Evolutionary conservation across 768 basidiomycete species (phyloP).

Genomic region (Tubosaeta brunneosetosa): DNA sequence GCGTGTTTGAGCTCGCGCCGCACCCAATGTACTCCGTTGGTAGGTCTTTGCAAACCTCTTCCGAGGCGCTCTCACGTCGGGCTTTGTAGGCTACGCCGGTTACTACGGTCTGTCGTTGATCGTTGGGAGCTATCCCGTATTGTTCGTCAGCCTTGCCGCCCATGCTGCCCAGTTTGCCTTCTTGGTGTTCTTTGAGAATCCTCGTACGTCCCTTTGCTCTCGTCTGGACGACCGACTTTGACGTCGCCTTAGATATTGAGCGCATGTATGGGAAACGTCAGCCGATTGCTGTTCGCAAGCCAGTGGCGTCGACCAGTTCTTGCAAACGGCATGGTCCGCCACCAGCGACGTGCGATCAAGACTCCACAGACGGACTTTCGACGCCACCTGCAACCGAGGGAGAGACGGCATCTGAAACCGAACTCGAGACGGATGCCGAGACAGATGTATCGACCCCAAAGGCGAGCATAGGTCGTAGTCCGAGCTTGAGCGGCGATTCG

Average conservation of each 20-base stretch:
- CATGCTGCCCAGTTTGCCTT: constrained; percentile 98
- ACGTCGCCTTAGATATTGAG: constrained; percentile 66
- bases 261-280: constrained; percentile 91
- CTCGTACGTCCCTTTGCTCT: constrained; percentile 56
- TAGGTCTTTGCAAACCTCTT: constrained; percentile 18
- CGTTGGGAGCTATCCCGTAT: constrained; percentile 80
- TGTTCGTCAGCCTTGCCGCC: constrained; percentile 90
- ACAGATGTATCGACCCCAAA: constrained; percentile 30
- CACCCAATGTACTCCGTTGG: constrained; percentile 96
- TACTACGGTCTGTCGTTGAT: constrained; percentile 95
- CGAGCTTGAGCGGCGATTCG: constrained; percentile 5
- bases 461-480: background rate
- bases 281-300: constrained; percentile 80
- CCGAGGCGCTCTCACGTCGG: background rate
- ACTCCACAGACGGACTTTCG: constrained; percentile 33
- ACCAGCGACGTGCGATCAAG: constrained; percentile 14
- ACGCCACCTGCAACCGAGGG: constrained; percentile 69
- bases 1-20: constrained; percentile 91
- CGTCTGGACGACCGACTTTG: background rate
- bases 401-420: constrained; percentile 69
- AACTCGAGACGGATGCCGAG: constrained; percentile 60
- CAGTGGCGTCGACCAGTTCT: constrained; percentile 36
- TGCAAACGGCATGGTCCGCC: constrained; percentile 13
- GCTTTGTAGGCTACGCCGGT: constrained; percentile 78
- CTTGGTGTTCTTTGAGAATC: constrained; percentile 93